Evolutionary conservation across 768 basidiomycete species (phyloP), one percentile per base, ranked within the genome.

Genomic region (Hypholoma fasciculare): DNA sequence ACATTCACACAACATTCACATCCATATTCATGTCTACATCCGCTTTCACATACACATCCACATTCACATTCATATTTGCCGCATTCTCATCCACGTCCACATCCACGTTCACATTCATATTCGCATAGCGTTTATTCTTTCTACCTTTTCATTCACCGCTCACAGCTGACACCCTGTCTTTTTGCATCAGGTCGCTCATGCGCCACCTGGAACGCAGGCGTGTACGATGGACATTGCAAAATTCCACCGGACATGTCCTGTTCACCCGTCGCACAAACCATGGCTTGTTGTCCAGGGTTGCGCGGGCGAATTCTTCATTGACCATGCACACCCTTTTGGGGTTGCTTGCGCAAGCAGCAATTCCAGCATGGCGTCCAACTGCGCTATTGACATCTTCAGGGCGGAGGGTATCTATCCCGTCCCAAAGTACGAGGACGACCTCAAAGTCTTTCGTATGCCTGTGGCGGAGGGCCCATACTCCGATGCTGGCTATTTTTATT

Each of bases 231-330:
- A 76, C 62, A 72, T 76, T 14, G 60, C 59, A 2, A 71, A 71
- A 39, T 74, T 72, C 40, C 73, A 75, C 54, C 46, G 72, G 0
- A 74, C 70, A 0, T 70, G 70, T 23, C 72, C 75, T 0, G 67
- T 74, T 2, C 50, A 55, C 1, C 72, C 74, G 0, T 56, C 62
- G 0, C 71, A 76, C 59, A 78, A 77, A 42, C 46, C 49, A 0
- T 75, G 70, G 69, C 62, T 77, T 2, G 71, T 75, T 0, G 44
- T 74, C 5, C 63, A 69, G 43, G 71, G 65, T n/a, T n/a, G n/a
- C n/a, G 0, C 36, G n/a, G 7, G 26, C 56, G 17, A 64, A 3
- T 72, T 72, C 42, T 76, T 56, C 48, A 68, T 76, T 1, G 71
- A 77, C 6, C 75, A 75, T 52, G 60, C 23, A 3, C 37, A 52